These are phyloP conservation scores for Smithsoniella earleae DNA, from an alignment of 163 green algal genomes.

Conservation along the genomic window DNA sequence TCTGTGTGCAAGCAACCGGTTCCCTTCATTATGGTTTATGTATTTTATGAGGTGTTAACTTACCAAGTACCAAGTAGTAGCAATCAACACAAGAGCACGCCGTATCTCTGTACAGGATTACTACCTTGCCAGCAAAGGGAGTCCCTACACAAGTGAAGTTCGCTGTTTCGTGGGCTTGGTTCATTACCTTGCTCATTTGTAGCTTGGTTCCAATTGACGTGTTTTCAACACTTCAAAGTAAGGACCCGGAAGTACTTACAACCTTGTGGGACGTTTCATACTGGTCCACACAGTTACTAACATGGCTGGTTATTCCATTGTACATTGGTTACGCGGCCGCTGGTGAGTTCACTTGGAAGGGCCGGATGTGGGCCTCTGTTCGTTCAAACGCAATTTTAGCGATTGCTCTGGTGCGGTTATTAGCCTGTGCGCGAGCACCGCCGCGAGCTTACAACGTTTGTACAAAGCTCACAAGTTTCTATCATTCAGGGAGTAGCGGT, in stretches of 20 bases:
- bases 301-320: slow-evolving; percentile 15
- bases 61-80: too few relatives aligned
- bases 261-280: slow-evolving; percentile 22
- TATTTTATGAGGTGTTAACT: too few relatives aligned
- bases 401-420: neutral
- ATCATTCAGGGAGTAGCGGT: neutral
- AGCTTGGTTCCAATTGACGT: slow-evolving; percentile 27
- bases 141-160: slow-evolving; percentile 13
- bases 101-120: slow-evolving; percentile 17
- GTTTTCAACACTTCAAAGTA: slow-evolving; percentile 13
- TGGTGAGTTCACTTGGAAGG: slow-evolving; percentile 20
- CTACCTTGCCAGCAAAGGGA: slow-evolving; percentile 9
- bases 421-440: neutral
- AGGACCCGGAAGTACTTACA: neutral
- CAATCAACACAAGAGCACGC: too few relatives aligned
- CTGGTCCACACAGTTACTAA: slow-evolving; percentile 28
- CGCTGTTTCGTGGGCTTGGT: neutral
- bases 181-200: slow-evolving; percentile 17
- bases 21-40: neutral
- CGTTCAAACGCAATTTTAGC: neutral
- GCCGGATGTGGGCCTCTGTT: slow-evolving; percentile 13
- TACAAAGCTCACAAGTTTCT: neutral
- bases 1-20: neutral
- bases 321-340: slow-evolving; percentile 28
- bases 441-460: neutral